Evolutionary conservation across 1,284 basidiomycete species (phyloP), one percentile per base, ranked within the genome.

Genomic region (Melampsora abietis-canadensis): DNA sequence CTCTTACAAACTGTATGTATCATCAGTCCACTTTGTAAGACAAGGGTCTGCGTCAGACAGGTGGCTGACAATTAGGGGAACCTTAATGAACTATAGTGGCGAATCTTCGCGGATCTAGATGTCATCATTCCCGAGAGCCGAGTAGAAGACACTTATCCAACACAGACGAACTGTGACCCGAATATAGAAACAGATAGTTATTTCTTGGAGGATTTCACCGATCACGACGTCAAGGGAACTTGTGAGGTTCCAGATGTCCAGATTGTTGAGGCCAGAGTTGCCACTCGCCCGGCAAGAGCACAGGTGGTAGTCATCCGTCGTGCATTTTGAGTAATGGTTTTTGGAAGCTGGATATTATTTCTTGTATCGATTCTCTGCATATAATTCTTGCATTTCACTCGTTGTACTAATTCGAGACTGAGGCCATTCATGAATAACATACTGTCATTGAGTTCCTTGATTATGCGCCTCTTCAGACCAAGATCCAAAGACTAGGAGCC

Each of bases 61-160:
- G 40, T 44, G 15, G 4, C 40, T 44, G 40, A 44, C 40, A 44
- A 44, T 44, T 44, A 44, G 12, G 40, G 10, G 40, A 14, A 44
- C 40, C 40, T 44, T 14, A 15, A 44, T 44, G 10, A 54, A 15
- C 51, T 21, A 54, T 21, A 54, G 51, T 54, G 51, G 51, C 51
- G 51, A 54, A 54, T 54, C 7, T 54, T 54, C 51, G 24, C 51
- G 15, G 51, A 27, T 21, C 51, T 54, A 21, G 51, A 54, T 54
- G 6, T 54, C 51, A 54, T 54, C 51, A 54, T 54, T 21, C 8
- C 51, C 10, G 51, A 54, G 27, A 54, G 51, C 19, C 15, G 24
- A 54, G 21, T 27, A 27, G 51, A 14, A 54, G 27, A 54, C 4
- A 54, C 51, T 8, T 1, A 8, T 17, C n/a, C 10, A n/a, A 19